These are phyloP conservation scores for Wickerhamomyces chaumierensis DNA, from an alignment of 805 yeast genomes.

Conservation along the genomic window DNA sequence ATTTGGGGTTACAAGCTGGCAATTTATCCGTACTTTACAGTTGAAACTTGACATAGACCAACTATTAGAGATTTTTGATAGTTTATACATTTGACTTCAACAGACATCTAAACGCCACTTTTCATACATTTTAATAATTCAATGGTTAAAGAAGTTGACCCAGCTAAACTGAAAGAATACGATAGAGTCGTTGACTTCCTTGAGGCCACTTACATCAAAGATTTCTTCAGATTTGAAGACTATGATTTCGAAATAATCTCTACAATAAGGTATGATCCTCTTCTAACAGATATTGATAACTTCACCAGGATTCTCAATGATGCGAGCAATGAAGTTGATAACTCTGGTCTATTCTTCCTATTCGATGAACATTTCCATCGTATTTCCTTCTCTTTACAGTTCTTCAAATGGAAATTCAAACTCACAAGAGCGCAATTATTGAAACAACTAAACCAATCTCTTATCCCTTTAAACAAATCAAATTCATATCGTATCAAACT, in stretches of 20 bases:
- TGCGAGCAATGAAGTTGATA: constrained; percentile 7
- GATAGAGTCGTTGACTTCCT: constrained; percentile 2
- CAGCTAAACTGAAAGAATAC: constrained; percentile 4
- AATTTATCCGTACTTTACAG: too few relatives aligned
- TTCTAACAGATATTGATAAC: constrained; percentile 19
- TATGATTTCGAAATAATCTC: constrained; percentile 47
- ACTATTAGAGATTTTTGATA: too few relatives aligned
- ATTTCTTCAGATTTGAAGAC: constrained; percentile 7
- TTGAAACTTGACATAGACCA: too few relatives aligned
- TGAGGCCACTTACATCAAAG: constrained; percentile 2
- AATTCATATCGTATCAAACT: constrained; percentile 38
- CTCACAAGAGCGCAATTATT: constrained; percentile 33
- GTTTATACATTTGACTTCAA: too few relatives aligned
- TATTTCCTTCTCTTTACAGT: constrained; percentile 38
- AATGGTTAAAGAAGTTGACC: constrained; percentile 2
- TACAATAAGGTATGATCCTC: constrained; percentile 70
- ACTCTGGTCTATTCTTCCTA: constrained; percentile 37
- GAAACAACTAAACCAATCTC: constrained; percentile 25
- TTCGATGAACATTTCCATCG: constrained; percentile 55
- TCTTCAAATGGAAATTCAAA: constrained; percentile 38
- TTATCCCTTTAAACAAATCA: constrained; percentile 20
- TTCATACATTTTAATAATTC: too few relatives aligned
- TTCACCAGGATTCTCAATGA: constrained; percentile 5
- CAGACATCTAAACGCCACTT: too few relatives aligned
- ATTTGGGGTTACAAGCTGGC: too few relatives aligned